These are phyloP conservation scores for Acanthamoeba royreba DNA, from an alignment of 208 protist genomes.

Conservation along the genomic window DNA sequence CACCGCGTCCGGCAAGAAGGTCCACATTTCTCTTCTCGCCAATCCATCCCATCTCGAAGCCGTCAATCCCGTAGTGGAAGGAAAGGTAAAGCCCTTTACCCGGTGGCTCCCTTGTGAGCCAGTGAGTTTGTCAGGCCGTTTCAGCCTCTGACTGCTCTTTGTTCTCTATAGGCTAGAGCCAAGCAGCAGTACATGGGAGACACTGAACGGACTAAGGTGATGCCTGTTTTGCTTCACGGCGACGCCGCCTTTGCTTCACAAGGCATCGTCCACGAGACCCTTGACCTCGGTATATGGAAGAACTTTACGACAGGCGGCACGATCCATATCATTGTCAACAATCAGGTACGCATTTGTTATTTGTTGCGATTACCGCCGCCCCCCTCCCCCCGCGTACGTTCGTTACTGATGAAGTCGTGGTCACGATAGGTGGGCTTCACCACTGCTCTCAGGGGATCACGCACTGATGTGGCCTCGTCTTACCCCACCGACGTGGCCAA, in stretches of 20 bases:
- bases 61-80: slow-evolving; percentile 97
- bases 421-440: slow-evolving; percentile 86
- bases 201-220: slow-evolving; percentile 62
- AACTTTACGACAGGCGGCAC: slow-evolving; percentile 95
- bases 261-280: slow-evolving; percentile 96
- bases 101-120: background rate
- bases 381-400: background rate
- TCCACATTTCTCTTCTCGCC: slow-evolving; percentile 93
- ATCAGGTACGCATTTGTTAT: slow-evolving; percentile 96
- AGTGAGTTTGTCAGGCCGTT: background rate
- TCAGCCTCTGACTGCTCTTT: background rate
- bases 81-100: slow-evolving; percentile 83
- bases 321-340: slow-evolving; percentile 98
- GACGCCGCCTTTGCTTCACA: slow-evolving; percentile 98
- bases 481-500: slow-evolving; percentile 97
- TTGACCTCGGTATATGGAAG: slow-evolving; percentile 90
- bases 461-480: slow-evolving; percentile 85
- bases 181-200: slow-evolving; percentile 87
- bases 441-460: slow-evolving; percentile 93
- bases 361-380: background rate
- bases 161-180: slow-evolving; percentile 76
- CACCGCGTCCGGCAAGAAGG: slow-evolving; percentile 78
- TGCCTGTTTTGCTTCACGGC: slow-evolving; percentile 88
- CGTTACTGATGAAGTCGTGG: too few species aligned
- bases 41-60: slow-evolving; percentile 99